Percentiles rank a stretch among this genome's conserved stretches.
These are phyloP conservation scores for Aspergillus sp. DNA, from an alignment of 2,329 filamentous ascomycete species.

Conservation along the genomic window DNA sequence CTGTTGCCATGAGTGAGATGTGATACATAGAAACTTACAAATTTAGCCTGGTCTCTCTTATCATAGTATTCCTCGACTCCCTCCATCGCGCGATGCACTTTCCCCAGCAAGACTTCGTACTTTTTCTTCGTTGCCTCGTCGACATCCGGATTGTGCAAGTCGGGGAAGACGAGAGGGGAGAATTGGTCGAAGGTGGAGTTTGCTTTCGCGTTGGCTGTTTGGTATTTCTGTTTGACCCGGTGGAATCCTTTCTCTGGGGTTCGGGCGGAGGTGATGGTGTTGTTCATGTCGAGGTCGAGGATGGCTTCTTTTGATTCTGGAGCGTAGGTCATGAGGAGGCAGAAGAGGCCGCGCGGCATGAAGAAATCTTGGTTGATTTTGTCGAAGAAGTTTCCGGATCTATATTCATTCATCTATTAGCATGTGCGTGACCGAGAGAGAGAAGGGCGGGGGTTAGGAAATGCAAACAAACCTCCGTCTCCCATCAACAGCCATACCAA, in stretches of 20 bases:
- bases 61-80: conserved; percentile 55
- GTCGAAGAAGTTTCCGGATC: conserved; percentile 58
- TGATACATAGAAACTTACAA: conserved; percentile 32
- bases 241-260: conserved; percentile 18
- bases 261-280: conserved; percentile 36
- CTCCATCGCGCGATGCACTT: conserved; percentile 20
- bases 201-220: conserved; percentile 43
- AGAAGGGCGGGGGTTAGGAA: too few relatives aligned
- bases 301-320: conserved; percentile 39
- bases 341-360: conserved; percentile 58
- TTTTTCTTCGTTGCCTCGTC: not conserved
- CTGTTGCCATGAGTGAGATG: not conserved
- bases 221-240: conserved; percentile 36
- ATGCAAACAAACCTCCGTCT: conserved; percentile 26
- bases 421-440: too few relatives aligned
- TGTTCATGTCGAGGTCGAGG: conserved; percentile 38
- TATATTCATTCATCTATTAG: not conserved
- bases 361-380: conserved; percentile 60
- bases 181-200: conserved; percentile 40
- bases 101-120: conserved; percentile 14
- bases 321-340: conserved; percentile 58
- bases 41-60: conserved; percentile 50
- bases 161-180: conserved; percentile 54
- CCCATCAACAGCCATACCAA: conserved; percentile 41
- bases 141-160: conserved; percentile 36